Evolutionary conservation across 1,284 basidiomycete genomes (phyloP), one percentile per base, ranked within the genome.

Genomic region (Apiotrichum domesticum): DNA sequence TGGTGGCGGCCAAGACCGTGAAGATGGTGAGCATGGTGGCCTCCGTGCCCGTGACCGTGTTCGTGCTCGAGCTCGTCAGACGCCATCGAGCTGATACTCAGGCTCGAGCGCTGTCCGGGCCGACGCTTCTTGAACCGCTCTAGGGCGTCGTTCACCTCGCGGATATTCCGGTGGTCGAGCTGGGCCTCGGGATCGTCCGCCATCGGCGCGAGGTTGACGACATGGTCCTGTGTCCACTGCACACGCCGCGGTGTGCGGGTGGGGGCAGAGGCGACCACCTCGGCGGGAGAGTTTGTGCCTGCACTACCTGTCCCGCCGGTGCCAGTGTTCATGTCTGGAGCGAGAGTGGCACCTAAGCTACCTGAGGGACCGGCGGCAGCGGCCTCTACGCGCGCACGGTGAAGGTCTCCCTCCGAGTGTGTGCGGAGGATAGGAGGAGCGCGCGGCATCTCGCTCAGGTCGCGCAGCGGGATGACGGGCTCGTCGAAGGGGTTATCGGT

Each of bases 181-280:
- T 55, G 46, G 40, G 59, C 53, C 13, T 55, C 42, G 0, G 43
- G n/a, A 13, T 56, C 46, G 14, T 60, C 53, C 11, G 64, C 60
- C 32, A 75, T 58, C 35, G 72, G 66, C 6, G 74, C 69, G 44
- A 77, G 66, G 54, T 75, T 62, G 51, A 62, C 44, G n/a, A 62
- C 70, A 11, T 69, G 68, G 46, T 76, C 71, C 10, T 66, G 59
- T 2, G 66, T 75, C 74, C 74, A 77, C 57, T 77, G 74, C 3
- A 77, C 75, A 6, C 75, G 65, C 32, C 72, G 63, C 1, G 48
- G 48, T 2, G 73, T 72, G 0, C 71, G 74, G 10, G 39, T 13
- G 13, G 46, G 35, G 7, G 13, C 15, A 11, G 44, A 8, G 8
- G 15, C 29, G 29, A 14, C 21, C 8, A 8, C 21, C 44, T 9